A percentile compares a stretch with the other conserved stretches of the same genome.
Conservation (phyloP, 768 basidiomycete genomes). For the Trametes coccinea region DNA sequence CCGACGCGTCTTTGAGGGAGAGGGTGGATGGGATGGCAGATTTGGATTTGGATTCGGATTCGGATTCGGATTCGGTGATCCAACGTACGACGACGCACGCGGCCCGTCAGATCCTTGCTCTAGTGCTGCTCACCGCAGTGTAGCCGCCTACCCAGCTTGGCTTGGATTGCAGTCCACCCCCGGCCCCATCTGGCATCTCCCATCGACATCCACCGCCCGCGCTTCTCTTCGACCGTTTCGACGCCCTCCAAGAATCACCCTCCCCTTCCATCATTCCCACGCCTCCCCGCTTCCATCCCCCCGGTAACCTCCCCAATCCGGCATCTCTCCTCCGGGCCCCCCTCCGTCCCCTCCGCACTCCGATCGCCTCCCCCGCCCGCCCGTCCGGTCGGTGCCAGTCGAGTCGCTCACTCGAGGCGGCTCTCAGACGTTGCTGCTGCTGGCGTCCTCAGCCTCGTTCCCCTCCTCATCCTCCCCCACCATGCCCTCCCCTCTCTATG, state of each 20-base stretch:
- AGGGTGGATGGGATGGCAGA: too few relatives aligned
- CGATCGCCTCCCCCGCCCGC: too few relatives aligned
- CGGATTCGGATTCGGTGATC: conserved; percentile 19
- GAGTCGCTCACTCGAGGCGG: too few relatives aligned
- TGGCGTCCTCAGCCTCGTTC: conserved; percentile 12
- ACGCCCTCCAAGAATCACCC: not conserved
- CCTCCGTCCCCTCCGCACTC: too few relatives aligned
- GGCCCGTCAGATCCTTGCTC: not conserved
- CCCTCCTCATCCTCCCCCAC: conserved; percentile 20
- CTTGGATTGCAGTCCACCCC: not conserved
- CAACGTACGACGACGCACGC: not conserved
- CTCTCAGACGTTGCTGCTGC: not conserved
- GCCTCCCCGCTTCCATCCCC: not conserved
- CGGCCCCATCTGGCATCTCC: not conserved
- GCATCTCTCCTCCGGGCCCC: not conserved
- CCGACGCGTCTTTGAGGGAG: too few relatives aligned
- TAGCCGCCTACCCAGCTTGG: too few relatives aligned
- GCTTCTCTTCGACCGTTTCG: not conserved
- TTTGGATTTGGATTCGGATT: not conserved
- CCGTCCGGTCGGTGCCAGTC: too few relatives aligned
- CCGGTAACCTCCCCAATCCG: not conserved
- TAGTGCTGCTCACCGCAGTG: too few relatives aligned
- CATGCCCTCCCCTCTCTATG: conserved; percentile 69
- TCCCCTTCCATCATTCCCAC: conserved; percentile 10
- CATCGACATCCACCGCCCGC: not conserved